Percentiles rank a stretch among this genome's conserved stretches.
Conservation (phyloP, 352 stramenopile genomes). For the Globisporangium paroecandrum region DNA sequence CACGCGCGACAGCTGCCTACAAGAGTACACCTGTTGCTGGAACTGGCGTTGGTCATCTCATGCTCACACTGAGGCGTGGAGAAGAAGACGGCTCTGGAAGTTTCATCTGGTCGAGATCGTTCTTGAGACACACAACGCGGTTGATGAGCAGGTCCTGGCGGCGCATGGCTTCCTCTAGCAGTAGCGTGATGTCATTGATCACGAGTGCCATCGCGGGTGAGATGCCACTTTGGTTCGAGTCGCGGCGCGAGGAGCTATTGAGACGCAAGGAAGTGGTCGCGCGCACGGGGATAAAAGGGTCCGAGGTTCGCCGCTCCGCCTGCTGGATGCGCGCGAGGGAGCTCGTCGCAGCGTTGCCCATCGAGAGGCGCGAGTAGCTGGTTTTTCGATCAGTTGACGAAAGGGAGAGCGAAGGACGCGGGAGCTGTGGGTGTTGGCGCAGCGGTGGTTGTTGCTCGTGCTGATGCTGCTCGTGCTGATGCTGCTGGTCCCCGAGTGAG, state of each 20-base stretch:
- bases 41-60: neutral
- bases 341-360: constrained; percentile 10
- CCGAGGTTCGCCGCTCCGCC: constrained; percentile 23
- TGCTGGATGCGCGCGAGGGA: constrained; percentile 19
- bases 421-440: neutral
- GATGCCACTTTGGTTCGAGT: constrained; percentile 21
- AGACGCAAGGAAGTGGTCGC: constrained; percentile 37
- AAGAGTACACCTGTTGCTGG: neutral
- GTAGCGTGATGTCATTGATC: constrained; percentile 35
- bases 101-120: constrained; percentile 28
- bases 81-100: neutral
- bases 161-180: constrained; percentile 44
- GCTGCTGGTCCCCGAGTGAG: neutral
- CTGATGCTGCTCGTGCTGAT: neutral
- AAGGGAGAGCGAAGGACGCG: neutral
- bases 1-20: neutral
- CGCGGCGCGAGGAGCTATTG: constrained; percentile 28
- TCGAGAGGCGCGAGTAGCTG: constrained; percentile 11
- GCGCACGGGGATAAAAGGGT: constrained; percentile 23
- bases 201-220: constrained; percentile 38
- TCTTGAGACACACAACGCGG: constrained; percentile 35
- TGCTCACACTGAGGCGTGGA: neutral
- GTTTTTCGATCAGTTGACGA: neutral
- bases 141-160: constrained; percentile 44
- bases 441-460: neutral